Conservation (phyloP, 192 early-diverging fungal species). For the Thoreauomyces humboldtii region DNA sequence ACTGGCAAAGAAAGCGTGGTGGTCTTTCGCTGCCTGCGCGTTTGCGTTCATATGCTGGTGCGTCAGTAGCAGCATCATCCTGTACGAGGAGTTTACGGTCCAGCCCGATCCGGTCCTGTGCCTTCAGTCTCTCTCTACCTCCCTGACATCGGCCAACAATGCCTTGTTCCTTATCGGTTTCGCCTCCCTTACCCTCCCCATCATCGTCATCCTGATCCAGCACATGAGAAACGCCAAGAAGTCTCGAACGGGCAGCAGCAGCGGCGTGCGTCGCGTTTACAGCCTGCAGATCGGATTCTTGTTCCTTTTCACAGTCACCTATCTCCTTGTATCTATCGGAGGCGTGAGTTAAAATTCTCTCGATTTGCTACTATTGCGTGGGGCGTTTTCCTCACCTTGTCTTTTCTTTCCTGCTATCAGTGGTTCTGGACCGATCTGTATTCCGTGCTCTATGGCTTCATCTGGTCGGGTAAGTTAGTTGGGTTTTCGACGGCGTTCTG, state of each 20-base stretch:
- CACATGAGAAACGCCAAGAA: not conserved
- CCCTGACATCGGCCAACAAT: constrained; percentile 12
- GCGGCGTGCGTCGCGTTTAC: not conserved
- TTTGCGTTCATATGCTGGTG: not conserved
- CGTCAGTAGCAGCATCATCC: not conserved
- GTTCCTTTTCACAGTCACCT: not conserved
- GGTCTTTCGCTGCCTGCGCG: not conserved
- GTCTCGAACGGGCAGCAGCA: too few relatives aligned
- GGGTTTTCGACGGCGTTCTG: not conserved
- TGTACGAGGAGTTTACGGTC: constrained; percentile 1
- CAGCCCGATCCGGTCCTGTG: not conserved
- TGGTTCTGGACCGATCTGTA: not conserved
- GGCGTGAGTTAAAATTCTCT: not conserved
- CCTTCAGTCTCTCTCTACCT: not conserved
- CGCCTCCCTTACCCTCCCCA: not conserved
- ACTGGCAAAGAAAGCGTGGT: not conserved
- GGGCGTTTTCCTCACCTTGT: not conserved
- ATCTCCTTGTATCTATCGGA: not conserved
- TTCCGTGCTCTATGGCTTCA: constrained; percentile 8
- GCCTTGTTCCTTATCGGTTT: not conserved
- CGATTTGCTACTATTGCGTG: too few relatives aligned
- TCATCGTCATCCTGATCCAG: not conserved
- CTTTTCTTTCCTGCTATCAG: too few relatives aligned
- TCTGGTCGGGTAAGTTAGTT: not conserved
- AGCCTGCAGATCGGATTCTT: constrained; percentile 5